Evolutionary conservation across 2,329 filamentous ascomycete species (phyloP).

Genomic region (Allantophomopsis lycopodina): DNA sequence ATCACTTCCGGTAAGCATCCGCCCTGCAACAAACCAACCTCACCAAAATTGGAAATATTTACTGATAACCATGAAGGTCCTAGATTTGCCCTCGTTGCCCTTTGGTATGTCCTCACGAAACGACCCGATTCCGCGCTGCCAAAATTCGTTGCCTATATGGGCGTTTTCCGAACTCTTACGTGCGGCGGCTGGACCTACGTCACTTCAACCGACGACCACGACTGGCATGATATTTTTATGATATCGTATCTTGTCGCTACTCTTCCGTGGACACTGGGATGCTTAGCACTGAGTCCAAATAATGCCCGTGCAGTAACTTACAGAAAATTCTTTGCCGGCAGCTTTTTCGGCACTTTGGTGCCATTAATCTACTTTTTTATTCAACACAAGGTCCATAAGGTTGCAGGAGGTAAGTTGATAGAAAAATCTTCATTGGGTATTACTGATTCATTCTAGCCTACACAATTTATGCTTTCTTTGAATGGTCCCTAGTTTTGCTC

Average conservation of each 20-base stretch:
- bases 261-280: conserved; percentile 88
- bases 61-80: conserved; percentile 43
- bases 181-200: conserved; percentile 98
- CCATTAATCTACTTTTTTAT: conserved; percentile 95
- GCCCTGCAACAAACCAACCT: background rate
- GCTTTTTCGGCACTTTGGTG: conserved; percentile 84
- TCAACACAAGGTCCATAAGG: conserved; percentile 91
- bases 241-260: conserved; percentile 94
- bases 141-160: conserved; percentile 66
- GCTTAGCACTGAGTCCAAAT: conserved; percentile 73
- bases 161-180: conserved; percentile 77
- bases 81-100: conserved; percentile 75
- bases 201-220: conserved; percentile 93
- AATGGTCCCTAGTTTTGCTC: conserved; percentile 89
- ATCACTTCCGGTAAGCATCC: conserved; percentile 64
- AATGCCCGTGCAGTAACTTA: conserved; percentile 77
- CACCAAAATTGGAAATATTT: background rate
- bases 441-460: conserved; percentile 50
- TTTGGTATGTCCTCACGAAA: conserved; percentile 85
- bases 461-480: conserved; percentile 94
- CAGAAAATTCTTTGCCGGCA: conserved; percentile 67
- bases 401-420: conserved; percentile 65
- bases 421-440: background rate
- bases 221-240: conserved; percentile 99
- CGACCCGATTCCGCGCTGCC: conserved; percentile 63